Evolutionary conservation across 805 yeast species (phyloP), one percentile per base, ranked within the genome.

Genomic region (Metschnikowia noctiluminum): DNA sequence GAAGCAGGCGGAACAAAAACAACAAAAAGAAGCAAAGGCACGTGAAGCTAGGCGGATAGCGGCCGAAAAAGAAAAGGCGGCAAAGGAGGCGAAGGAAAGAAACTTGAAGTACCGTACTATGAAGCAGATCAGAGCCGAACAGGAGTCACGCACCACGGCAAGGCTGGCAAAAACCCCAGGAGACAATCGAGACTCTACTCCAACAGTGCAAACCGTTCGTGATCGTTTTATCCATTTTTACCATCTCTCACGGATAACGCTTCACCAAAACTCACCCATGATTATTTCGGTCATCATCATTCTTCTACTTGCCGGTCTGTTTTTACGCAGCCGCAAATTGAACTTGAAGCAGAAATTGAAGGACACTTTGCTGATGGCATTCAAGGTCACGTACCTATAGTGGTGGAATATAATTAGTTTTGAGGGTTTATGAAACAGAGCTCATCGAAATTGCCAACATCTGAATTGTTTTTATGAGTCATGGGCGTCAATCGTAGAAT

Each of bases 341-440:
- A 65, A 66, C 46, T 36, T 71, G 7, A 59, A 56, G 39, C 66
- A 67, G 55, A 61, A 52, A 46, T 36, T 72, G 21, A 57, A 54
- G 48, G 74, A 72, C 47, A 71, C 76, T 1, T 51, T 73, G 38
- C 55, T 57, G 50, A 73, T 73, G 77, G 77, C 77, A n/a, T 69
- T 73, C 55, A 69, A 71, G 55, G 64, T 73, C 44, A 68, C 70
- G 39, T 73, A 72, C 46, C 56, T 73, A 41, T 71, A 6, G 37
- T 9, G n/a, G n/a, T n/a, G n/a, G n/a, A n/a, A n/a, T n/a, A n/a
- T n/a, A n/a, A n/a, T n/a, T n/a, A n/a, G n/a, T n/a, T n/a, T n/a
- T n/a, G n/a, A n/a, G n/a, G n/a, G n/a, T n/a, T n/a, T n/a, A n/a
- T n/a, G n/a, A n/a, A n/a, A n/a, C 21, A 21, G 21, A 21, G 21